Evolutionary conservation across 1,284 basidiomycete species (phyloP), one percentile per base, ranked within the genome.

Genomic region (Rhodotorula sp.): DNA sequence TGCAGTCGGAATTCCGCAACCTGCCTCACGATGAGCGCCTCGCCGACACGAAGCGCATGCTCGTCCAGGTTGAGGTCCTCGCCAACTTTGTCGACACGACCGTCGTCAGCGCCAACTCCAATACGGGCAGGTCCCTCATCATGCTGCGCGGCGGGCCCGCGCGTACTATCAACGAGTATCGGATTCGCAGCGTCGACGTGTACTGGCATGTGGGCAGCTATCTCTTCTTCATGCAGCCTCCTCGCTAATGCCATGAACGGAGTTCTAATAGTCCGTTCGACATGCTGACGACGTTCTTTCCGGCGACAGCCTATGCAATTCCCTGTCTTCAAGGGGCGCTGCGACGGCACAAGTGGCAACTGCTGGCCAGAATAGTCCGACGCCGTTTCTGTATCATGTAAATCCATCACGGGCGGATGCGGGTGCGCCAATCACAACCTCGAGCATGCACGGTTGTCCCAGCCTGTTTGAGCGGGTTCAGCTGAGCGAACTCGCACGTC

Each of bases 101-200:
- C 13, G 61, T 71, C 53, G 61, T 67, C 21, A 67, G 65, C 21
- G 65, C 69, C 27, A 71, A 71, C 54, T 71, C 69, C 56, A 71
- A 71, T 34, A 49, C 66, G 1, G 69, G 55, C 13, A 27, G 69
- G 1, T 25, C 53, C 16, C 21, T 71, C 2, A 67, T 71, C 50
- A 49, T 71, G 17, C 23, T 54, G 8, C 61, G 65, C 5, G 69
- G 57, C 10, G 69, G 69, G 2, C 69, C 69, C 14, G 42, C 61
- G 5, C 45, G 69, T 21, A 56, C 56, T 4, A 50, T 56, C 14
- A 50, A 61, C 25, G 44, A 61, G 41, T 46, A 55, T 7, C 34
- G 25, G 5, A 21, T 71, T 17, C 56, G 69, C 8, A 61, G 55
- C 21, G 69, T 71, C 21, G 69, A 71, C 55, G 27, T 64, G 19